These are phyloP conservation scores for Apophysomyces variabilis DNA, from an alignment of 371 early-diverging fungal genomes.

Conservation along the genomic window DNA sequence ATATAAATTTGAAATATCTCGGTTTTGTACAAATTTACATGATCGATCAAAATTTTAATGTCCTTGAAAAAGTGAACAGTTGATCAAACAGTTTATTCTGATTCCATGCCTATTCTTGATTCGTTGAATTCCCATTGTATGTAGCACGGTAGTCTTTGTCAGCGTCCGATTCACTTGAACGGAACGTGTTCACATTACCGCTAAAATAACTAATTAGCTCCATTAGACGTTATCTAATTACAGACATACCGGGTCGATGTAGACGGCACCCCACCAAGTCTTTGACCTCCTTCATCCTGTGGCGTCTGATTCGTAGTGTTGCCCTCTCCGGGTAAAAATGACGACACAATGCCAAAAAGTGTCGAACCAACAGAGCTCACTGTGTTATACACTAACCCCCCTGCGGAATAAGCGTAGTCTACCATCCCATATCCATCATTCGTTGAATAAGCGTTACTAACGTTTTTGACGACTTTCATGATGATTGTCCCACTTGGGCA, in stretches of 20 bases:
- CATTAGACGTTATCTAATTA: not conserved
- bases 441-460: slow-evolving; percentile 28
- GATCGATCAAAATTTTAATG: no score
- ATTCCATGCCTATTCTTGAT: slow-evolving; percentile 42
- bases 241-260: not conserved
- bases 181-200: slow-evolving; percentile 35
- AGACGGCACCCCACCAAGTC: not conserved
- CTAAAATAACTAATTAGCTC: not conserved
- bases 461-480: slow-evolving; percentile 50
- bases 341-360: slow-evolving; percentile 16
- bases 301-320: slow-evolving; percentile 11
- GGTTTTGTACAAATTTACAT: no score
- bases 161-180: slow-evolving; percentile 25
- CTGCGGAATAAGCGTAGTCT: slow-evolving; percentile 33
- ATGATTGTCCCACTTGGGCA: slow-evolving; percentile 64
- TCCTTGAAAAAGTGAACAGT: no score
- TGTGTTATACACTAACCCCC: slow-evolving; percentile 31
- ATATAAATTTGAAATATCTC: no score
- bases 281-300: slow-evolving; percentile 14
- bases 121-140: slow-evolving; percentile 56
- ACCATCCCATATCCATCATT: slow-evolving; percentile 18
- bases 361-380: slow-evolving; percentile 28
- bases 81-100: not conserved
- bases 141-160: slow-evolving; percentile 25
- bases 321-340: slow-evolving; percentile 29